phyloP scores from a whole-genome alignment of 2,329 filamentous ascomycete species.

The Magnaporthiopsis incrustans region DNA sequence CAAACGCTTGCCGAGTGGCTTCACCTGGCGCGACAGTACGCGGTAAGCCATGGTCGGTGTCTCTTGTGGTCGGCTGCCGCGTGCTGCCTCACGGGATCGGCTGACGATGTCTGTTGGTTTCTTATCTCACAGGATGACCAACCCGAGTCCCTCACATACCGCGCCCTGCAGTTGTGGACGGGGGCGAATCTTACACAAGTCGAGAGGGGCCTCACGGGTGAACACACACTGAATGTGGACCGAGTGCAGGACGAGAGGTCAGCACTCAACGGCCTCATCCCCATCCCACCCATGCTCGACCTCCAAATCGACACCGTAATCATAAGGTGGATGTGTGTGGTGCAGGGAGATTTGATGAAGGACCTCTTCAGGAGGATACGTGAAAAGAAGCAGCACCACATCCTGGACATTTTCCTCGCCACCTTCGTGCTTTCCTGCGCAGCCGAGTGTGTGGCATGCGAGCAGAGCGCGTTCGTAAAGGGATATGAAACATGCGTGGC shows the following conservation, averaged over 20 bases:
- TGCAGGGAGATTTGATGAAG: not conserved
- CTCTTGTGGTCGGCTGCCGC: too few species aligned
- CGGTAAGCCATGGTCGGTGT: not conserved
- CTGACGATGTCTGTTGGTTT: too few species aligned
- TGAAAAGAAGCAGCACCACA: not conserved
- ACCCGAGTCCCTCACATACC: not conserved
- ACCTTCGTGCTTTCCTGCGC: not conserved
- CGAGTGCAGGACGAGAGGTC: not conserved
- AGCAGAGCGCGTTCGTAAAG: not conserved
- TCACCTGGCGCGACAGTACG: not conserved
- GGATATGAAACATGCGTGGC: not conserved
- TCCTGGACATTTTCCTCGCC: not conserved
- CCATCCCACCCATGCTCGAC: not conserved
- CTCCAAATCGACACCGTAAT: slow-evolving; percentile 4
- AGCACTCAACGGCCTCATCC: not conserved
- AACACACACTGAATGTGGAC: not conserved
- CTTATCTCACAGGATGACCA: not conserved
- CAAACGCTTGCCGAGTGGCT: not conserved
- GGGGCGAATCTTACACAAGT: not conserved
- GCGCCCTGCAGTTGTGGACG: not conserved
- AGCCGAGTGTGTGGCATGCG: not conserved
- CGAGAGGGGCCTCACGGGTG: not conserved
- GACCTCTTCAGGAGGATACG: not conserved
- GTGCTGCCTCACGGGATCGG: too few species aligned
- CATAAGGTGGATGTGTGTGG: not conserved